phyloP scores from a whole-genome alignment of 352 stramenopile genomes.

The Globisporangium middletonii region DNA sequence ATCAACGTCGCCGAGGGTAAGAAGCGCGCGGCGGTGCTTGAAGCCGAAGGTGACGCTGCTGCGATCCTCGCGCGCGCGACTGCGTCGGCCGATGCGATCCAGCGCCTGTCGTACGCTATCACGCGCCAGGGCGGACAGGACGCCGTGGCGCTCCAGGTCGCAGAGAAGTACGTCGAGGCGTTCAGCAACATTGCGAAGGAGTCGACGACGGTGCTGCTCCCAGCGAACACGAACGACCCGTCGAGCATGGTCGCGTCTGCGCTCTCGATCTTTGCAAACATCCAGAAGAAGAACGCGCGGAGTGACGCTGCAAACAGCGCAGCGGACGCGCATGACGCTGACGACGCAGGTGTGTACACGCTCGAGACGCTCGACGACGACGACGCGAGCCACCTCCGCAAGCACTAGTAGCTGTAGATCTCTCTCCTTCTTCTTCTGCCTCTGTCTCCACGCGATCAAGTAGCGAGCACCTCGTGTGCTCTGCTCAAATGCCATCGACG shows the following conservation, averaged over 20 bases:
- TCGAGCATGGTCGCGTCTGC: conserved; percentile 88
- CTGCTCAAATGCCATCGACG: no score
- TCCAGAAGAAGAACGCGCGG: conserved; percentile 73
- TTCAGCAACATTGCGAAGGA: conserved; percentile 90
- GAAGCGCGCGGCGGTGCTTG: conserved; percentile 80
- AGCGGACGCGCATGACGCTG: conserved; percentile 16
- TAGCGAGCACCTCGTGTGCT: no score
- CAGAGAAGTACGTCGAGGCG: conserved; percentile 90
- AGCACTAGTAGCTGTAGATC: conserved; percentile 4
- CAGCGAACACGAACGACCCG: conserved; percentile 76
- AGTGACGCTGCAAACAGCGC: conserved; percentile 14
- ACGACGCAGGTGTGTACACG: conserved; percentile 32
- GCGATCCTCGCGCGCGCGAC: conserved; percentile 79
- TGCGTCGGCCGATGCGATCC: conserved; percentile 79
- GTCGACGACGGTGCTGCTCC: conserved; percentile 80
- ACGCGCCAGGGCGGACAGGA: conserved; percentile 60
- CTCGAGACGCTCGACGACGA: conserved; percentile 64
- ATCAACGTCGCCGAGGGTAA: conserved; percentile 91
- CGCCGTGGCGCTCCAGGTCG: conserved; percentile 80
- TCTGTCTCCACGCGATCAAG: background rate
- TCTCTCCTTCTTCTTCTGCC: no score
- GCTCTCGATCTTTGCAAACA: conserved; percentile 84
- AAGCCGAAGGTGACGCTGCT: conserved; percentile 81
- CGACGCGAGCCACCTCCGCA: conserved; percentile 24
- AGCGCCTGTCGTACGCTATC: conserved; percentile 68